A percentile compares a stretch with the other conserved stretches of the same genome.
phyloP scores from a whole-genome alignment of 176 grass and related monocot genomes.

The Thinopyrum elongatum region DNA sequence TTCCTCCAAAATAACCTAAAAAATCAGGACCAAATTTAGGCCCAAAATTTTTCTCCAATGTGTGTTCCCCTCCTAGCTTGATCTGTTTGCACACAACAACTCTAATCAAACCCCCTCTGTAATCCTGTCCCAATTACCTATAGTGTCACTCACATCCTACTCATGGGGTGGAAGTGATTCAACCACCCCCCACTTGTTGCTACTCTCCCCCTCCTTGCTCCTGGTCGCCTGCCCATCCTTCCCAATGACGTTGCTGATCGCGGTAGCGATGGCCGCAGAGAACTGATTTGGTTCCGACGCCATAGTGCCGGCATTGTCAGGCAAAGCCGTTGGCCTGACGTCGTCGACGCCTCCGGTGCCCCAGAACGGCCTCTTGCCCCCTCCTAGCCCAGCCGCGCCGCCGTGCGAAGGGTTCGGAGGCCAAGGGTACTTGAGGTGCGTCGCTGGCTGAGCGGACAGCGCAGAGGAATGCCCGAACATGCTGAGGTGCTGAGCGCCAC shows the following conservation, averaged over 20 bases:
- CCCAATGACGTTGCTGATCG: slow-evolving; percentile 49
- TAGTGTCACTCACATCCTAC: slow-evolving; percentile 21
- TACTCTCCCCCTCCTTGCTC: slow-evolving; percentile 65
- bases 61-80: slow-evolving; percentile 16
- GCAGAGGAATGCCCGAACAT: slow-evolving; percentile 31
- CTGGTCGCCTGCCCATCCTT: slow-evolving; percentile 41
- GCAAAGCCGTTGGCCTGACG: slow-evolving; percentile 13
- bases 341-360: slow-evolving; percentile 3
- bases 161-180: slow-evolving; percentile 41
- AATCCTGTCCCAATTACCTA: slow-evolving; percentile 34
- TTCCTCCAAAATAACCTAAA: background rate
- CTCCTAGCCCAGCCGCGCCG: background rate
- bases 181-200: slow-evolving; percentile 48
- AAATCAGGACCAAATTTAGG: slow-evolving; percentile 20
- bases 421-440: slow-evolving; percentile 52
- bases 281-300: slow-evolving; percentile 46
- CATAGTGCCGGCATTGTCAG: slow-evolving; percentile 23
- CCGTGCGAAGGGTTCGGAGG: slow-evolving; percentile 8
- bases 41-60: background rate
- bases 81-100: slow-evolving; percentile 35
- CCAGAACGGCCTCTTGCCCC: slow-evolving; percentile 56
- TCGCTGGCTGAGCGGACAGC: slow-evolving; percentile 3
- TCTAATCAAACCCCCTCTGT: background rate
- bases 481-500: slow-evolving; percentile 32
- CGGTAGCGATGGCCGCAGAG: slow-evolving; percentile 36